Evolutionary conservation across 2,329 filamentous ascomycete species (phyloP), one percentile per base, ranked within the genome.

Genomic region (Aureobasidium sp.): DNA sequence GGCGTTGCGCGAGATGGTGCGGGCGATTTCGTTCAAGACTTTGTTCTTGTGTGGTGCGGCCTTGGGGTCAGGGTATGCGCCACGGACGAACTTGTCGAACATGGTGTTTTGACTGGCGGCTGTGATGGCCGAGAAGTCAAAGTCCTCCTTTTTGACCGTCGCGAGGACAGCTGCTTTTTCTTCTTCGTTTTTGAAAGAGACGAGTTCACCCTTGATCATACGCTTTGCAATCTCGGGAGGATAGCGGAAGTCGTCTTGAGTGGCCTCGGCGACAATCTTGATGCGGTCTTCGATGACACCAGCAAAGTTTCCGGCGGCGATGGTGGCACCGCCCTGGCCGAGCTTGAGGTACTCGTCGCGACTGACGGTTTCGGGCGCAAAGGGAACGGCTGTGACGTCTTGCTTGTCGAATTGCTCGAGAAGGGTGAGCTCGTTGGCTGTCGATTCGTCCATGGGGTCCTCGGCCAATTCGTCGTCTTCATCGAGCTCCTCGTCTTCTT

Each of bases 271-370:
- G 10, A 61, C 44, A 12, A 57, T 39, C 49, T 55, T 59, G 48
- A 62, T 39, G 39, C 61, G 61, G 40, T 65, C 63, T 21, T 58
- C 51, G 7, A 65, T 49, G n/a, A 64, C 58, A 34, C 60, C 61
- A 17, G 56, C 48, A 40, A 58, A 60, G 56, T 63, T 62, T n/a
- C 40, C 48, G 32, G 50, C 57, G 14, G 60, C 57, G 22, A 65
- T 63, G 19, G 60, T 64, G 7, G 63, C 58, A n/a, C 58, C 54
- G 16, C 57, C 55, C 19, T 53, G 52, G 45, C 60, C 61, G 8
- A 58, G 45, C 39, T 57, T 41, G 16, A 62, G 52, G 34, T 60
- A 58, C 2, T 49, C 42, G 10, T 56, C 44, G 19, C 44, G 50
- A 8, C 47, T 48, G 24, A 51, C 48, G 6, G 48, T 5, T 11